Percentiles rank a stretch among this genome's conserved stretches.
Conservation (phyloP, 192 early-diverging fungal species). For the Linnemannia hyalina region DNA sequence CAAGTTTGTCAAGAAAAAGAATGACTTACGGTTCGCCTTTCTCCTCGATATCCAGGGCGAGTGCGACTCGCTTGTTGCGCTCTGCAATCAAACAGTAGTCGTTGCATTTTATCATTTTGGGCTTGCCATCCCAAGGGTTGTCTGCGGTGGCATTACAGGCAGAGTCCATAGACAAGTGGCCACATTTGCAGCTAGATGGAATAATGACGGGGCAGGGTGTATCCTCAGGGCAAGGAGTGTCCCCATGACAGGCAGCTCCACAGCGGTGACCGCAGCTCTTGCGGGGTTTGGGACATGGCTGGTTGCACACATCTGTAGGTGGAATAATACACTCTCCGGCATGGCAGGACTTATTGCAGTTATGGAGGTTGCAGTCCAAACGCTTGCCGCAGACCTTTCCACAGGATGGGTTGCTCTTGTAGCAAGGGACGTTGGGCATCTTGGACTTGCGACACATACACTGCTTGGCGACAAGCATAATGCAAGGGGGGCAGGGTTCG, state of each 20-base stretch:
- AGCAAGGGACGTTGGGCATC: constrained; percentile 88
- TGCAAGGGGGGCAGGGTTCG: constrained; percentile 93
- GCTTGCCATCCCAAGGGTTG: constrained; percentile 56
- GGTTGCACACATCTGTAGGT: constrained; percentile 65
- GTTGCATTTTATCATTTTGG: constrained; percentile 77
- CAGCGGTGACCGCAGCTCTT: constrained; percentile 90
- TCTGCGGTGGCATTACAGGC: constrained; percentile 75
- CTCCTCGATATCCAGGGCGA: constrained; percentile 79
- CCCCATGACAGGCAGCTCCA: constrained; percentile 79
- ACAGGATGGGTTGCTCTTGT: constrained; percentile 79
- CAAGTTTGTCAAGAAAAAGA: background rate
- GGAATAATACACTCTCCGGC: constrained; percentile 76
- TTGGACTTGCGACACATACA: constrained; percentile 86
- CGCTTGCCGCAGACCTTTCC: constrained; percentile 73
- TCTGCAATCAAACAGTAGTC: constrained; percentile 83
- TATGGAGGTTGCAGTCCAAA: constrained; percentile 78
- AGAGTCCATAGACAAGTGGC: constrained; percentile 68
- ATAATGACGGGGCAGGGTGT: constrained; percentile 74
- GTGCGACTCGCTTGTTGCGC: constrained; percentile 84
- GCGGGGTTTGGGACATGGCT: constrained; percentile 82
- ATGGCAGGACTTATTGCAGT: constrained; percentile 89
- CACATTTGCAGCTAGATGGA: constrained; percentile 81
- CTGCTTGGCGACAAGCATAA: constrained; percentile 78
- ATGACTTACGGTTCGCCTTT: constrained; percentile 28
- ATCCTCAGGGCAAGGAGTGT: constrained; percentile 81